phyloP scores from a whole-genome alignment of 371 early-diverging fungal genomes.

The Mucor saturninus region DNA sequence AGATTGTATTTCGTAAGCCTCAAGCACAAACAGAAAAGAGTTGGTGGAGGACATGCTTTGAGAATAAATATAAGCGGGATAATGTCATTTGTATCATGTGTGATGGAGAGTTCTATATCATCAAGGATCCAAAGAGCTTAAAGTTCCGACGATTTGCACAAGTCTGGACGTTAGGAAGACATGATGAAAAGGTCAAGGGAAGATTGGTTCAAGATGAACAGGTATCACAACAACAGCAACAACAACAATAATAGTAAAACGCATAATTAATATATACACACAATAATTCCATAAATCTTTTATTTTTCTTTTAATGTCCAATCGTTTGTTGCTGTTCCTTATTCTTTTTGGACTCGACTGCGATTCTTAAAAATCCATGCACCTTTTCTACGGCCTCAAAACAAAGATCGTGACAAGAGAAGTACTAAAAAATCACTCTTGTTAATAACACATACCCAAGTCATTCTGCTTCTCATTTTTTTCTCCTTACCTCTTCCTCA shows the following conservation, averaged over 20 bases:
- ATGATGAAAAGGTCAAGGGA: conserved; percentile 28
- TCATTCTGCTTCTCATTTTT: background rate
- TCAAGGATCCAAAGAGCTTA: conserved; percentile 58
- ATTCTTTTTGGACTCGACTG: conserved; percentile 60
- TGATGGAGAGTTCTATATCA: conserved; percentile 68
- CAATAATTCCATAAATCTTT: background rate
- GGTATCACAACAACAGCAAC: conserved; percentile 6
- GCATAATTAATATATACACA: background rate
- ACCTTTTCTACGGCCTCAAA: conserved; percentile 57
- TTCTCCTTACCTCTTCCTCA: conserved; percentile 60
- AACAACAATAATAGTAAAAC: background rate
- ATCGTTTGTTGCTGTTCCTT: conserved; percentile 57
- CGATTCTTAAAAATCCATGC: conserved; percentile 61
- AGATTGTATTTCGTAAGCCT: conserved; percentile 28
- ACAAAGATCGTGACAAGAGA: conserved; percentile 52
- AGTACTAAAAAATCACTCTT: conserved; percentile 33
- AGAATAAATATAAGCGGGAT: conserved; percentile 29
- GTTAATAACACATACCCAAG: background rate
- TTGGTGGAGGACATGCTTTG: conserved; percentile 2
- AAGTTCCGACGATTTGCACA: conserved; percentile 56
- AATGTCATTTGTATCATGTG: conserved; percentile 65
- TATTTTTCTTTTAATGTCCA: conserved; percentile 8
- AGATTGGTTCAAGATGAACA: conserved; percentile 45
- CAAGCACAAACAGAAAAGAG: background rate
- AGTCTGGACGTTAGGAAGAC: conserved; percentile 61